Base-by-base conservation (phyloP, 2,329 filamentous ascomycete genomes). In the Onygenales sp. region DNA sequence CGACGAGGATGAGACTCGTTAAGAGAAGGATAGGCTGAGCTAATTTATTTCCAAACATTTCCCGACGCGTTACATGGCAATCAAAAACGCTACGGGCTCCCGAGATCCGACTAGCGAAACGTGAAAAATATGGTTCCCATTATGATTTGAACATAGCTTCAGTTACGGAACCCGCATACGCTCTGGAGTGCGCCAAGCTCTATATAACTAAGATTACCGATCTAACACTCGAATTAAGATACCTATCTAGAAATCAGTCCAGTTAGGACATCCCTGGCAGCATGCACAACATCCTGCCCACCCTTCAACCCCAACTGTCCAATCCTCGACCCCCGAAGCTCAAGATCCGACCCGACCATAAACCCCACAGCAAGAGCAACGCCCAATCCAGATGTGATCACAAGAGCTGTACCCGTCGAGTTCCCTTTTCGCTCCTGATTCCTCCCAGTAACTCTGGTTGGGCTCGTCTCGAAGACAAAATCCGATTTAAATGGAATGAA, bases 401-500 rank as follows among this genome's bases (percentile, higher is more conserved):
- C 10, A 3, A 45, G n/a, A n/a, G 13, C 14, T 4, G 11, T 14
- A 36, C 33, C 35, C 3, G 14, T 46, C 5, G 13, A 35, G 13
- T 51, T 44, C 14, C 11, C 39, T 14, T 35, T 42, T 36, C 38
- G 43, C n/a, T 43, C 55, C 35, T 36, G 21, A 17, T 53, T 55
- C 36, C 21, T 54, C 8, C 48, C 48, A 4, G n/a, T 7, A 35
- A 54, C 14, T 9, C 27, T 35, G 7, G 47, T 39, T 5, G 43
- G 43, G 39, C 59, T 61, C 21, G 36, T 43, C 36, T 41, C 57
- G 54, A 67, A 71, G 5, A 64, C 55, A 53, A 76, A 71, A 43
- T 76, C 72, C 2, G 57, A 54, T 60, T 62, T 56, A 11, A 57
- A 69, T 1, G 63, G 61, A 42, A 73, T 65, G 51, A 77, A 78